These are phyloP conservation scores for Solanum okadae DNA, from an alignment of 257 asterid species.

Conservation along the genomic window DNA sequence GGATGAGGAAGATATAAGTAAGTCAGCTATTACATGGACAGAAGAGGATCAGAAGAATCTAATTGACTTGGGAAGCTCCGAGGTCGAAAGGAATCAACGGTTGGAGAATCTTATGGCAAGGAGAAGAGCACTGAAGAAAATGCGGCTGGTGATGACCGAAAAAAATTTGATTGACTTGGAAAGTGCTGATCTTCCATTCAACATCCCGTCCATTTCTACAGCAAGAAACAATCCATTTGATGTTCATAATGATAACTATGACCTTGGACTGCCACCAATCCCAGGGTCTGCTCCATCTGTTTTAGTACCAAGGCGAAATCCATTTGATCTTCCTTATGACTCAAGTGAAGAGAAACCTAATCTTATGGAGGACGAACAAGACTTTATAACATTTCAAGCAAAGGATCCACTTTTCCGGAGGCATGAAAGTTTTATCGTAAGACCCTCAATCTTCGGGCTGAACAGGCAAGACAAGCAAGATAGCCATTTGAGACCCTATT, in stretches of 20 bases:
- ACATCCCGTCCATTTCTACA: constrained; percentile 56
- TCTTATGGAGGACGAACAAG: constrained; percentile 66
- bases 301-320: constrained; percentile 61
- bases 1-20: constrained; percentile 37
- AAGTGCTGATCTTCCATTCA: constrained; percentile 51
- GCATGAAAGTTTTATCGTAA: constrained; percentile 60
- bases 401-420: constrained; percentile 54
- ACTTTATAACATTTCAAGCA: constrained; percentile 33
- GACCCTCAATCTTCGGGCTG: constrained; percentile 52
- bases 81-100: constrained; percentile 77
- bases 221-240: constrained; percentile 68
- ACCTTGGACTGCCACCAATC: constrained; percentile 58
- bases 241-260: constrained; percentile 36
- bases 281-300: constrained; percentile 96
- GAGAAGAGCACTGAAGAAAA: constrained; percentile 71
- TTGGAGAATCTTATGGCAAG: constrained; percentile 77
- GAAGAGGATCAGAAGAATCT: constrained; percentile 94
- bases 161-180: constrained; percentile 76
- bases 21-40: constrained; percentile 70
- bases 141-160: constrained; percentile 37
- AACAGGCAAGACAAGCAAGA: constrained; percentile 42
- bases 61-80: constrained; percentile 82
- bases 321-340: constrained; percentile 84
- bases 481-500: constrained; percentile 53
- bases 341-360: constrained; percentile 79